Conservation (phyloP, 495 filamentous ascomycete species). For the Aspergillus kassunensis region DNA sequence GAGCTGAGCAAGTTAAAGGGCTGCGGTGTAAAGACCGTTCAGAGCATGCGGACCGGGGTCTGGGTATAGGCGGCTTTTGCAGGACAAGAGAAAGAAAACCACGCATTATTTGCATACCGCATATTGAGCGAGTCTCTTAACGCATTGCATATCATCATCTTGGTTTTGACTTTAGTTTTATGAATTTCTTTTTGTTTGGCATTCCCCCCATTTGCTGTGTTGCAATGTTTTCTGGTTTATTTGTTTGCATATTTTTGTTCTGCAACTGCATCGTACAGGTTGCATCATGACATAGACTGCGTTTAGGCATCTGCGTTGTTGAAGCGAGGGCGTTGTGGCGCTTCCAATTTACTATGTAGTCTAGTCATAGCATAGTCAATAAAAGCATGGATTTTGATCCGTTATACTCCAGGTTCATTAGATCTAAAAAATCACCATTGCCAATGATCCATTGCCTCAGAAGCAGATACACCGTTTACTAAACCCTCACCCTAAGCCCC, state of each 20-base stretch:
- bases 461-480: background rate
- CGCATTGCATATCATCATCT: background rate
- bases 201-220: conserved; percentile 12
- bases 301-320: conserved; percentile 18
- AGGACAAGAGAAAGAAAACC: background rate
- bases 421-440: too few relatives aligned
- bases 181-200: background rate
- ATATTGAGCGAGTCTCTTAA: background rate
- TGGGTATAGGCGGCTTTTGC: conserved; percentile 25
- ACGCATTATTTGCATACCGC: conserved; percentile 16
- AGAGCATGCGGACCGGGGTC: conserved; percentile 51
- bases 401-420: too few relatives aligned
- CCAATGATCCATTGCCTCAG: too few relatives aligned
- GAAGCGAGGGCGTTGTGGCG: conserved; percentile 41
- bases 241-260: conserved; percentile 1
- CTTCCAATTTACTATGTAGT: conserved; percentile 7
- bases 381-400: background rate
- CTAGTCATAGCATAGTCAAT: background rate
- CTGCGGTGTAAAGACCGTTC: conserved; percentile 48
- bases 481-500: conserved; percentile 27
- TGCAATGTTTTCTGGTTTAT: background rate
- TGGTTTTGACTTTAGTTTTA: background rate
- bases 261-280: conserved; percentile 5
- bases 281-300: too few relatives aligned
- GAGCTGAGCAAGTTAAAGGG: conserved; percentile 49